Evolutionary conservation across 2,329 filamentous ascomycete species (phyloP), one percentile per base, ranked within the genome.

Genomic region (Penicillium griseofulvum): DNA sequence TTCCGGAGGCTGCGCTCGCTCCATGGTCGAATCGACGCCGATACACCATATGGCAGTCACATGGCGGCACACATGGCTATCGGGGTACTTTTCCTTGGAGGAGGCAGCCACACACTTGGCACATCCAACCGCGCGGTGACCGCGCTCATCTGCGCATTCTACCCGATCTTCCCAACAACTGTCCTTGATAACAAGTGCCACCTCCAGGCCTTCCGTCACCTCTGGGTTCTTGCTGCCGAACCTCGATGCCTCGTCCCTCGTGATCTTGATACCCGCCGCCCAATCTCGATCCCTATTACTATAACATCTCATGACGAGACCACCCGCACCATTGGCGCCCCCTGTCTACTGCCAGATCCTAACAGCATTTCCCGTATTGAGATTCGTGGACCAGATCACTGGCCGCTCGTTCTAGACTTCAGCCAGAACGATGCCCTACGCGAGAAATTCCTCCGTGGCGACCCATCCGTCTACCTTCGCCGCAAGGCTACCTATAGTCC

Each of bases 111-210:
- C 65, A 97, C 94, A 0, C 91, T 99, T 68, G 88, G 90, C 52
- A 95, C 90, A 5, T 93, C 88, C 36, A 88, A 97, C 68, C 79
- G 95, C 51, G 92, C 93, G 10, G 86, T 96, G 46, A 93, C 91
- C 1, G 85, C 90, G 12, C 80, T 99, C 7, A 83, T 99, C 8
- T 87, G 94, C 41, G 88, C 94, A 1, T 96, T 99, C 72, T 99
- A 99, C 68, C 94, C 94, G 0, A 82, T 97, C 19, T 97, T 96
- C 70, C 94, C 94, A 0, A 88, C 85, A 10, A 88, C 85, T 29
- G 90, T 97, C 2, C 88, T 96, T 66, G 94, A 99, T 75, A 97
- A 97, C 69, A 88, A 90, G 61, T 91, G 91, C 11, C 94, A 99
- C 67, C 81, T 99, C 6, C 94, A 99, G 76, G 94, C 95, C 4